Evolutionary conservation across 2,329 filamentous ascomycete species (phyloP), one percentile per base, ranked within the genome.

Genomic region (Diplodia intermedia): DNA sequence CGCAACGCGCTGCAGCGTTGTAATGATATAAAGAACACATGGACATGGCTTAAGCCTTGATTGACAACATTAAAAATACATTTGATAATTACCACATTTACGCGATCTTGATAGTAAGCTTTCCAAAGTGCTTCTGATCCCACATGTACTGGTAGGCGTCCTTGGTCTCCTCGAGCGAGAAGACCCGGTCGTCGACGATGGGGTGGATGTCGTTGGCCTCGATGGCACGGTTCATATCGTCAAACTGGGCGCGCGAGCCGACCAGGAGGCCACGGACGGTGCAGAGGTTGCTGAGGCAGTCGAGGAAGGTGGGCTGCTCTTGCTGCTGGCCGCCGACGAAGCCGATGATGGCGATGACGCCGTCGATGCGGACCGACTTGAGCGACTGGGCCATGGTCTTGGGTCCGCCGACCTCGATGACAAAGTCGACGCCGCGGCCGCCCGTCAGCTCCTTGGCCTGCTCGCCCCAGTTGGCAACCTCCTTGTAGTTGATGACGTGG

Each of bases 391-490:
- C 72, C 70, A 91, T 82, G 0, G 88, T 90, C n/a, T 81, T 83
- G 0, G 86, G 81, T 0, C 89, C 89, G 14, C 87, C 89, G n/a
- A 91, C 85, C 72, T 92, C 90, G 49, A 90, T 73, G 49, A 91
- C 79, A 69, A 89, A 82, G 72, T 91, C 85, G 8, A 90, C 85
- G 14, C 90, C 90, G 1, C 72, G 73, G 18, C 84, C 84, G 0
- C 79, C 76, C 0, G 85, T 86, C 5, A 87, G 75, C 61, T 77
- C 79, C 70, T 82, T 82, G 0, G 84, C 86, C 6, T 80, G 80
- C 74, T 84, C 80, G 49, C 86, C 86, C 86, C 86, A 88, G 71
- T 83, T 81, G 0, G 77, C 69, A 49, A 82, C 82, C 43, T 83
- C 79, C 65, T 79, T 79, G 78, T 89, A 88, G 79, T 88, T 88